Evolutionary conservation across 1,284 basidiomycete genomes (phyloP).

Genomic region (Boletellus deceptivus): DNA sequence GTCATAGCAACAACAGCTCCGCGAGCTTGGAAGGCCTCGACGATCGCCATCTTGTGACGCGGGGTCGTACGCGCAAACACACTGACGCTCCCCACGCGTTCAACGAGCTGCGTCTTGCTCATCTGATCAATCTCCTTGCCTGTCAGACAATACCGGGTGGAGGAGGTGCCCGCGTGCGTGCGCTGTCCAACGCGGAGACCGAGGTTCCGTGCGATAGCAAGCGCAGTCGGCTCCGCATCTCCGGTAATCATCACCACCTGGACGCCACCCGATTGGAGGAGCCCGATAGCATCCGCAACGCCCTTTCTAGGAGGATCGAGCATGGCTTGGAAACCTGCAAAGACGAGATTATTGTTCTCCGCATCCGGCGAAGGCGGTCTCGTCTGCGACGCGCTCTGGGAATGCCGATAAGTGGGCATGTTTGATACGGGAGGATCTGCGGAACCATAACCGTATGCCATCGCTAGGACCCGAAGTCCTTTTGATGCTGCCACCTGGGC

Average conservation of each 20-base stretch:
- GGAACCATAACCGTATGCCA: conserved; percentile 81
- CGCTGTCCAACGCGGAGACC: conserved; percentile 64
- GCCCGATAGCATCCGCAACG: conserved; percentile 83
- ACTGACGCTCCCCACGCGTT: conserved; percentile 78
- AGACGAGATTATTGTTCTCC: conserved; percentile 69
- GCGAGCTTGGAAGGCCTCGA: conserved; percentile 86
- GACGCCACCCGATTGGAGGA: conserved; percentile 83
- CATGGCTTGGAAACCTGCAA: conserved; percentile 95
- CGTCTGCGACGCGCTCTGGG: conserved; percentile 20
- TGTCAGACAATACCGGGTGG: conserved; percentile 57
- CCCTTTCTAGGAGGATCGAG: conserved; percentile 92
- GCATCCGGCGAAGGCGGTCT: conserved; percentile 34
- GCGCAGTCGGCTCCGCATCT: conserved; percentile 88
- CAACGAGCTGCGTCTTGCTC: conserved; percentile 76
- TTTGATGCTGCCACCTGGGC: conserved; percentile 71
- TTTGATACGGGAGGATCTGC: conserved; percentile 40
- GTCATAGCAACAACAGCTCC: conserved; percentile 97
- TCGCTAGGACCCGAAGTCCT: conserved; percentile 86
- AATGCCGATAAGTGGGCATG: conserved; percentile 19
- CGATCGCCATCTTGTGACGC: conserved; percentile 96
- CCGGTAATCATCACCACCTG: conserved; percentile 99
- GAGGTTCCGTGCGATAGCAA: conserved; percentile 87
- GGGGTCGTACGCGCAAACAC: conserved; percentile 96
- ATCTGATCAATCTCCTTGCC: conserved; percentile 87
- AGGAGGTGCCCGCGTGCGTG: conserved; percentile 3